Percentiles rank a stretch among this genome's conserved stretches.
These are phyloP conservation scores for Ochetophila trinervis DNA, from an alignment of 306 rosid genomes.

Conservation along the genomic window DNA sequence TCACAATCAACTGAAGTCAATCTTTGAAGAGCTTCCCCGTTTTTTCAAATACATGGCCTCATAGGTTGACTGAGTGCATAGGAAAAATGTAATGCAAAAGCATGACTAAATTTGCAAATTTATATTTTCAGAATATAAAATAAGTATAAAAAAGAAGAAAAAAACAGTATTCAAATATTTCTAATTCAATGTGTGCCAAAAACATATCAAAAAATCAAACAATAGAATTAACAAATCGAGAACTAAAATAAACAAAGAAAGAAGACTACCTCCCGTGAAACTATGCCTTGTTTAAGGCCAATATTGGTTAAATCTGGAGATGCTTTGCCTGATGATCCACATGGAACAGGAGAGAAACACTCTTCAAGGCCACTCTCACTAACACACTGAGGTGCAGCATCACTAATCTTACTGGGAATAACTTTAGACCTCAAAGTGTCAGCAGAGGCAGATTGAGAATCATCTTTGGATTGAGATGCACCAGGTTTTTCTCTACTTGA, in stretches of 20 bases:
- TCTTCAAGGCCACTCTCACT: slow-evolving; percentile 45
- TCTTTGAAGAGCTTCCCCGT: slow-evolving; percentile 14
- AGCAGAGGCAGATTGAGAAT: slow-evolving; percentile 29
- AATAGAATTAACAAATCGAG: background rate
- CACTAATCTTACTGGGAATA: slow-evolving; percentile 35
- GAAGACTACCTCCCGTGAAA: slow-evolving; percentile 59
- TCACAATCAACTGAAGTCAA: slow-evolving; percentile 7
- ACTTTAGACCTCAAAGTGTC: slow-evolving; percentile 33
- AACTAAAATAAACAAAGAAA: background rate
- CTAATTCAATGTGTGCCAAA: no score
- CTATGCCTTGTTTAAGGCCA: slow-evolving; percentile 44
- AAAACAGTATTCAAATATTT: no score
- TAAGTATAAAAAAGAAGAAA: no score
- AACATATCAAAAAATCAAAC: no score
- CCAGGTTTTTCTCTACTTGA: slow-evolving; percentile 55
- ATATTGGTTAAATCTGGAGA: slow-evolving; percentile 37
- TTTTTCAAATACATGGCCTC: slow-evolving; percentile 2
- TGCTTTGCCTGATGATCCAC: slow-evolving; percentile 40
- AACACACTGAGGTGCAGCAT: slow-evolving; percentile 45
- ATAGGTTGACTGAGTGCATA: slow-evolving; percentile 11
- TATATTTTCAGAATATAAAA: no score
- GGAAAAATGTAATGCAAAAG: background rate
- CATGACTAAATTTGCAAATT: background rate
- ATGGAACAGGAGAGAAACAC: slow-evolving; percentile 37
- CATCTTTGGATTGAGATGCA: slow-evolving; percentile 37